Evolutionary conservation across 148 eudicot genomes (phyloP).

Genomic region (Selenicereus undatus): DNA sequence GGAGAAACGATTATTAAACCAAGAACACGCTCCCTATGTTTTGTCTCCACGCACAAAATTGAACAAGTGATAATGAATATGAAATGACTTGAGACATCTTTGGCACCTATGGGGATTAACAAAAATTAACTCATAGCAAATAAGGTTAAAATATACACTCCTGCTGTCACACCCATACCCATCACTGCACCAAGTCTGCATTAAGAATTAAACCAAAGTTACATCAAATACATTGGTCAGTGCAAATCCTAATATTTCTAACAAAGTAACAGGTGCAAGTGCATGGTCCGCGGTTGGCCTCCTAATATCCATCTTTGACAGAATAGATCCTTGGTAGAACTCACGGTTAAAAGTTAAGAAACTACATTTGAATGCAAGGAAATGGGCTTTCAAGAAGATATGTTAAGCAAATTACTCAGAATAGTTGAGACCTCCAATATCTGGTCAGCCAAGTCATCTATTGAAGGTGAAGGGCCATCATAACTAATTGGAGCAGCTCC

Average conservation of each 20-base stretch:
- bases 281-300: not conserved
- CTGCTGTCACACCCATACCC: conserved; percentile 96
- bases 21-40: conserved; percentile 64
- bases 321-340: not conserved
- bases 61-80: conserved; percentile 17
- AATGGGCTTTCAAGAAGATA: conserved; percentile 8
- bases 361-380: not conserved
- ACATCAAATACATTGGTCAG: not conserved
- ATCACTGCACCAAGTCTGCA: conserved; percentile 76
- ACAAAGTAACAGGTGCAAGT: not conserved
- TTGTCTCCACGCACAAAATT: conserved; percentile 46
- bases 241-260: not conserved
- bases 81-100: not conserved
- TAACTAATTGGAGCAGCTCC: conserved; percentile 61
- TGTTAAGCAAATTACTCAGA: conserved; percentile 53
- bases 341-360: not conserved
- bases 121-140: conserved; percentile 71
- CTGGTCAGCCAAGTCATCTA: conserved; percentile 92
- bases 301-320: not conserved
- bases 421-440: conserved; percentile 80
- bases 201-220: conserved; percentile 8
- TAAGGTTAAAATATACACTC: conserved; percentile 78
- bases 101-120: not conserved
- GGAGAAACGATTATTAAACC: conserved; percentile 96
- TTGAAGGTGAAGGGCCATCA: conserved; percentile 53